Conservation (phyloP, 1,139 yeast species). For the Saccharomyces hybrid region DNA sequence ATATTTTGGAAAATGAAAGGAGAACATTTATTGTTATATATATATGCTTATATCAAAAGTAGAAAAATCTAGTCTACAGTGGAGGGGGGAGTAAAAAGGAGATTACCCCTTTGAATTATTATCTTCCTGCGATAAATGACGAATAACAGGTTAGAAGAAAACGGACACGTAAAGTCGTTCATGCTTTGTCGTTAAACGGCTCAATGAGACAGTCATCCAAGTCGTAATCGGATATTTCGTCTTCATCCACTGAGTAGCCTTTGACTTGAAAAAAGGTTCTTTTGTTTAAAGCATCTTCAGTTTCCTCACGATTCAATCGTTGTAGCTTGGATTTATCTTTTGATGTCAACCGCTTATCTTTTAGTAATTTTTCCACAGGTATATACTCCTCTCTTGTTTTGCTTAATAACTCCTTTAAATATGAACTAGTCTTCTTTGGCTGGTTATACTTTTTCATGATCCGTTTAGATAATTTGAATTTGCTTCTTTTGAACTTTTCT, state of each 20-base stretch:
- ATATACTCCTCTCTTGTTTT: conserved; percentile 14
- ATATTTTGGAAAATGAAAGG: too few species aligned
- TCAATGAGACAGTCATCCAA: conserved; percentile 11
- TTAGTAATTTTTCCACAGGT: conserved; percentile 13
- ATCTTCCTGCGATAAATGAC: too few species aligned
- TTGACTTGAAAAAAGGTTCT: conserved; percentile 23
- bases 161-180: conserved; percentile 13
- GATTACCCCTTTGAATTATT: too few species aligned
- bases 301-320: conserved; percentile 11
- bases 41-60: too few species aligned
- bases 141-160: conserved; percentile 11
- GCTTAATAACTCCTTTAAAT: conserved; percentile 6
- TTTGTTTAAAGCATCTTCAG: conserved; percentile 16
- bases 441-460: conserved; percentile 18
- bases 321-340: conserved; percentile 15
- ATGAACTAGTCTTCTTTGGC: conserved; percentile 6
- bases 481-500: conserved; percentile 13
- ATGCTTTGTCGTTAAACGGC: conserved; percentile 8
- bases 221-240: conserved; percentile 5
- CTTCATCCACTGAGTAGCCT: conserved; percentile 6
- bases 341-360: conserved; percentile 16
- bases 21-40: too few species aligned
- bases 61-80: too few species aligned
- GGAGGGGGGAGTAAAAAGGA: too few species aligned
- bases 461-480: conserved; percentile 22